Evolutionary conservation across 2,329 filamentous ascomycete genomes (phyloP).

Genomic region (Phoma sp.): DNA sequence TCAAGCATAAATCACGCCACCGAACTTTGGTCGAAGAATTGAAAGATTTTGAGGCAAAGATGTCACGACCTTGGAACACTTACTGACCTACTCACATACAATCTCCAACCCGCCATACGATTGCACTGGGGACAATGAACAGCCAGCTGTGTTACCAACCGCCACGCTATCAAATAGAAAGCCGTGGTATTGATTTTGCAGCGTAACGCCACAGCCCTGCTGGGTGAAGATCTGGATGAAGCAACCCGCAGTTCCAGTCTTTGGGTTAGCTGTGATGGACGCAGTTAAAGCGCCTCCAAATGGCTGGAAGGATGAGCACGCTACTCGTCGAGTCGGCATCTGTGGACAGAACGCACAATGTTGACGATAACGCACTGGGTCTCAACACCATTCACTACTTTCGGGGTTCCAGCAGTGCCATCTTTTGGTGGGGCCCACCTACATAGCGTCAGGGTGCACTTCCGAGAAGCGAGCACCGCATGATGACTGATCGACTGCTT

Average conservation of each 20-base stretch:
- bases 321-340: neutral
- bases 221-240: slow-evolving; percentile 8
- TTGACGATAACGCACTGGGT: slow-evolving; percentile 2
- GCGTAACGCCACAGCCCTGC: slow-evolving; percentile 7
- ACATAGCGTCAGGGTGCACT: neutral
- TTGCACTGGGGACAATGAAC: neutral
- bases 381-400: neutral
- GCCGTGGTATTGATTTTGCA: slow-evolving; percentile 10
- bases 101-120: neutral
- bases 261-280: neutral
- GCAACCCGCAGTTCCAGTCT: slow-evolving; percentile 4
- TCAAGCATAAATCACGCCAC: too few species aligned
- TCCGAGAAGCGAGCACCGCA: too few species aligned
- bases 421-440: slow-evolving; percentile 1
- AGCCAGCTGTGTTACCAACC: neutral
- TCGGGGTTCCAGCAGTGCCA: neutral
- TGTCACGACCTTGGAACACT: too few species aligned
- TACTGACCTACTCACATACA: too few species aligned
- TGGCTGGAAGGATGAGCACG: too few species aligned
- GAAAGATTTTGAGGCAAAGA: too few species aligned
- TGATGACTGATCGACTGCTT: neutral
- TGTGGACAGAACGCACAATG: neutral
- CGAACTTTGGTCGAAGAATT: too few species aligned
- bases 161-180: slow-evolving; percentile 4
- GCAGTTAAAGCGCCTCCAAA: slow-evolving; percentile 10